These are phyloP conservation scores for Akanthomyces muscarius DNA, from an alignment of 2,329 filamentous ascomycete genomes.

Conservation along the genomic window DNA sequence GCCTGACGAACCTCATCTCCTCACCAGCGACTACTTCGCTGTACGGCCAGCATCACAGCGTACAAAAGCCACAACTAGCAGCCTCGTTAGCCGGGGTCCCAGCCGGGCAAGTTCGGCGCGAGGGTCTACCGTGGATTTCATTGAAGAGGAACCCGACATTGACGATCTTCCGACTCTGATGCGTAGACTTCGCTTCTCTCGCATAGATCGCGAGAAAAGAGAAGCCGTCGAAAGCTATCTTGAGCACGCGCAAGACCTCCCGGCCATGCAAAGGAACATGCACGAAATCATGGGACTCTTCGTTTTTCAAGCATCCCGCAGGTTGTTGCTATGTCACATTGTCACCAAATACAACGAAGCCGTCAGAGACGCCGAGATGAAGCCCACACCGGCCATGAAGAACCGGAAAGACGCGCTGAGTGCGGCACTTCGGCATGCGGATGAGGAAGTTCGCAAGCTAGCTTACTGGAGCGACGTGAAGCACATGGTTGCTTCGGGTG, in stretches of 20 bases:
- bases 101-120: slow-evolving; percentile 37
- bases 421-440: slow-evolving; percentile 69
- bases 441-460: slow-evolving; percentile 73
- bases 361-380: background rate
- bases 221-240: slow-evolving; percentile 79
- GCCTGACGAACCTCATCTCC: slow-evolving; percentile 56
- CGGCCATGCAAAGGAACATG: slow-evolving; percentile 71
- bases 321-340: slow-evolving; percentile 42
- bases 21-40: slow-evolving; percentile 76
- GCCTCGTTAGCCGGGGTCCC: slow-evolving; percentile 30
- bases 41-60: slow-evolving; percentile 55
- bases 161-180: slow-evolving; percentile 66
- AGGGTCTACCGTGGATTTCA: slow-evolving; percentile 38
- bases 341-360: slow-evolving; percentile 16
- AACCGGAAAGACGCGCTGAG: slow-evolving; percentile 63
- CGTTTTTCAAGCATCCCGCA: slow-evolving; percentile 83
- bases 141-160: slow-evolving; percentile 56
- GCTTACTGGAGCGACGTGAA: slow-evolving; percentile 88
- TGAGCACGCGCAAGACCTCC: slow-evolving; percentile 71
- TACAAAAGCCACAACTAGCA: slow-evolving; percentile 30
- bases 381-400: background rate
- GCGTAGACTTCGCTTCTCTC: slow-evolving; percentile 60
- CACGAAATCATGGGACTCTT: slow-evolving; percentile 82
- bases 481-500: slow-evolving; percentile 56
- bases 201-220: slow-evolving; percentile 89